These are phyloP conservation scores for Testicularia cyperi DNA, from an alignment of 1,284 basidiomycete genomes.

Conservation along the genomic window DNA sequence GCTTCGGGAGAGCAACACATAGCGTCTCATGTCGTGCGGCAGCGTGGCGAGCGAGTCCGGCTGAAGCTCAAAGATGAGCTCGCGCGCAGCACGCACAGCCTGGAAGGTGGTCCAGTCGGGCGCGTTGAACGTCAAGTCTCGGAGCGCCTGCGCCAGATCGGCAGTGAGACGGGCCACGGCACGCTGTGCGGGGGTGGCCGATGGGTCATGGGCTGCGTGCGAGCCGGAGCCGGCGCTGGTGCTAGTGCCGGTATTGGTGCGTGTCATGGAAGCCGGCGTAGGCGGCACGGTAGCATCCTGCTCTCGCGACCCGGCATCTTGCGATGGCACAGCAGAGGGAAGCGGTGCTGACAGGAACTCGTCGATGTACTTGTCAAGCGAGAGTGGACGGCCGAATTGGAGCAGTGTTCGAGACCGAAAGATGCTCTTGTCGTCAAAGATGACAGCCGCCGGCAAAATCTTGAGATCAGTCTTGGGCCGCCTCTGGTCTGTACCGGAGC, in stretches of 20 bases:
- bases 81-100: slow-evolving; percentile 81
- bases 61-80: slow-evolving; percentile 72
- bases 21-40: slow-evolving; percentile 7
- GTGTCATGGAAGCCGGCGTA: slow-evolving; percentile 28
- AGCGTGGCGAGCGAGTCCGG: not conserved
- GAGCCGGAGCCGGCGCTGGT: not conserved
- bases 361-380: slow-evolving; percentile 72
- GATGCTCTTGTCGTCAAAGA: slow-evolving; percentile 91
- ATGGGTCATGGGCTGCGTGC: not conserved
- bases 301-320: too few species aligned
- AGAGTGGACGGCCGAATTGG: slow-evolving; percentile 75
- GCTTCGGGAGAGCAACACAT: slow-evolving; percentile 13
- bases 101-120: slow-evolving; percentile 89
- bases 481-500: not conserved
- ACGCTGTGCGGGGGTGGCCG: slow-evolving; percentile 64
- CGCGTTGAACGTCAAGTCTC: slow-evolving; percentile 81
- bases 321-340: not conserved
- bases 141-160: slow-evolving; percentile 71
- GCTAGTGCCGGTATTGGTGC: slow-evolving; percentile 5
- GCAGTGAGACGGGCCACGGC: slow-evolving; percentile 86
- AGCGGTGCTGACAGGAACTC: slow-evolving; percentile 67
- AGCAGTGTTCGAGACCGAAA: slow-evolving; percentile 73
- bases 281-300: slow-evolving; percentile 22
- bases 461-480: slow-evolving; percentile 61
- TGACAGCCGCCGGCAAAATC: slow-evolving; percentile 82